Conservation (phyloP, 352 stramenopile genomes). For the Phytophthora sojae region DNA sequence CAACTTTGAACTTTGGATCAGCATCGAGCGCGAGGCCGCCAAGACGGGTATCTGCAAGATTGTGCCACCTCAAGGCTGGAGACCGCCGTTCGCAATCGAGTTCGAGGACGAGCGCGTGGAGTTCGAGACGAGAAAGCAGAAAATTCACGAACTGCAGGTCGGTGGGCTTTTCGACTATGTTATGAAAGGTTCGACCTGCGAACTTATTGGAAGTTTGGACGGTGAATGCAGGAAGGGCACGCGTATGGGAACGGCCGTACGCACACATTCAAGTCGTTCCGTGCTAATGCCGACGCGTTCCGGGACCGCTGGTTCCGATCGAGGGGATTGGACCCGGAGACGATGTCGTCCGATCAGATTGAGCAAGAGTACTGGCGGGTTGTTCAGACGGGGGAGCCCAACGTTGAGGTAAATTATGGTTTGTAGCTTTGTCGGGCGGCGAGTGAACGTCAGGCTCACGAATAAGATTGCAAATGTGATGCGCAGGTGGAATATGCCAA, state of each 20-base stretch:
- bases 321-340: conserved; percentile 46
- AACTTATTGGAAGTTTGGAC: not conserved
- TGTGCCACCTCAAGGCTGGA: conserved; percentile 95
- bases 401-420: conserved; percentile 36
- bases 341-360: conserved; percentile 69
- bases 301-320: conserved; percentile 57
- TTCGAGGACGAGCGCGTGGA: conserved; percentile 54
- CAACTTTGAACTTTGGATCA: conserved; percentile 12
- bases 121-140: conserved; percentile 96
- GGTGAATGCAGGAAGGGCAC: conserved; percentile 58
- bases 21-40: conserved; percentile 66
- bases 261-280: conserved; percentile 80
- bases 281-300: conserved; percentile 63
- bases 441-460: not conserved
- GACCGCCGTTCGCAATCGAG: conserved; percentile 78
- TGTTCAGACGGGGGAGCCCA: conserved; percentile 63
- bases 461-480: not conserved
- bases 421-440: not conserved
- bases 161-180: not conserved
- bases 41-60: conserved; percentile 98
- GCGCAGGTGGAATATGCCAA: conserved; percentile 91
- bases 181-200: not conserved
- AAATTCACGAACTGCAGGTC: conserved; percentile 87
- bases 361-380: conserved; percentile 92
- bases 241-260: conserved; percentile 66